Conservation (phyloP, 2,329 filamentous ascomycete genomes). For the Ophiostoma sp. region DNA sequence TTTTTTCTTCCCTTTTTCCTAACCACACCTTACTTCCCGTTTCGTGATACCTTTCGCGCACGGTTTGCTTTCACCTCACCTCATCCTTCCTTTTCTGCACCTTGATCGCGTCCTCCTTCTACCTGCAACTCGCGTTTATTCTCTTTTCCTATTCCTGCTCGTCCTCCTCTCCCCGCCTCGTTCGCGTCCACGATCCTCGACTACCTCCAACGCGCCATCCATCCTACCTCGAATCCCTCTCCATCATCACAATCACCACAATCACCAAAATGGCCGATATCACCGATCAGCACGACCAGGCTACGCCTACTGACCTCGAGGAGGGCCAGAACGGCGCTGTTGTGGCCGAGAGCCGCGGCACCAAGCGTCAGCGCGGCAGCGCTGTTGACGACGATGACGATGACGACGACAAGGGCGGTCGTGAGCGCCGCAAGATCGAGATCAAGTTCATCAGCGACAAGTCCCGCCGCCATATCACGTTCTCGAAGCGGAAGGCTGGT, state of each 20-base stretch:
- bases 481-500: conserved; percentile 98
- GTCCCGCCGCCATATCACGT: conserved; percentile 97
- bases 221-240: neutral
- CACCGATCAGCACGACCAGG: conserved; percentile 70
- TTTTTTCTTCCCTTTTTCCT: conserved; percentile 18
- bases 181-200: neutral
- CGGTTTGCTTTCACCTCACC: neutral
- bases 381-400: conserved; percentile 92
- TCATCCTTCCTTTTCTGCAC: conserved; percentile 4
- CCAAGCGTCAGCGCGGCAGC: conserved; percentile 82
- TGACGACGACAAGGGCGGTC: conserved; percentile 93
- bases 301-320: conserved; percentile 68
- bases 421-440: conserved; percentile 98
- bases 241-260: neutral
- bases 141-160: neutral
- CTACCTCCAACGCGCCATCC: conserved; percentile 3
- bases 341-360: conserved; percentile 66
- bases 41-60: conserved; percentile 42
- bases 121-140: neutral
- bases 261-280: conserved; percentile 65
- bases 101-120: neutral
- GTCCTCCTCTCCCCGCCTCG: neutral
- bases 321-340: conserved; percentile 68
- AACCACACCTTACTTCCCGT: conserved; percentile 29
- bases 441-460: conserved; percentile 99